Evolutionary conservation across 495 filamentous ascomycete genomes (phyloP).

Genomic region (Rusavskia elegans): DNA sequence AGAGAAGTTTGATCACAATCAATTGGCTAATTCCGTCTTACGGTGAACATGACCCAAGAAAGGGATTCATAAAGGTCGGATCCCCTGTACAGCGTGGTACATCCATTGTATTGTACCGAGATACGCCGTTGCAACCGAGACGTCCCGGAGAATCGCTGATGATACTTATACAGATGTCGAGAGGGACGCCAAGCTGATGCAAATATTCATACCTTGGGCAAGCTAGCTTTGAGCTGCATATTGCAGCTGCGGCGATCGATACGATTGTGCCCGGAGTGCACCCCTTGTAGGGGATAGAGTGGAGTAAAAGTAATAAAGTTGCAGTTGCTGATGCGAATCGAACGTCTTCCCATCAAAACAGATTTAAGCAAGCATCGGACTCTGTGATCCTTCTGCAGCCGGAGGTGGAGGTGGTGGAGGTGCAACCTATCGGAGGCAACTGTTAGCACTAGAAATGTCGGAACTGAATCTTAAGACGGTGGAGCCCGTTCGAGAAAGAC

Average conservation of each 20-base stretch:
- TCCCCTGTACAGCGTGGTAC: too few relatives aligned
- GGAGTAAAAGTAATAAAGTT: not conserved
- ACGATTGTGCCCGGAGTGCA: not conserved
- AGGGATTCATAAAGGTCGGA: too few relatives aligned
- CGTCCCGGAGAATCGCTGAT: not conserved
- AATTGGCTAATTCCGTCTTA: too few relatives aligned
- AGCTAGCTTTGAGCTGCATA: too few relatives aligned
- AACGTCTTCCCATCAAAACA: not conserved
- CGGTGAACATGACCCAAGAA: too few relatives aligned
- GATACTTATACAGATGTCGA: not conserved
- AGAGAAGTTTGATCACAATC: too few relatives aligned
- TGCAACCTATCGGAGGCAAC: slow-evolving; percentile 1
- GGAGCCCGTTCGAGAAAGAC: not conserved
- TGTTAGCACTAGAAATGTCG: not conserved
- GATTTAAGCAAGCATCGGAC: slow-evolving; percentile 12
- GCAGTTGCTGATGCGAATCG: not conserved
- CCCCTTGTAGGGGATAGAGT: not conserved
- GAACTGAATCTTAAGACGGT: too few relatives aligned
- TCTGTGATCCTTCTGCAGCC: slow-evolving; percentile 4
- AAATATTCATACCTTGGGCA: too few relatives aligned
- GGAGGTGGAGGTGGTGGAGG: slow-evolving; percentile 10
- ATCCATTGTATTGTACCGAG: too few relatives aligned
- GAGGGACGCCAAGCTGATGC: too few relatives aligned
- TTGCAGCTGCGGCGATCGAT: too few relatives aligned
- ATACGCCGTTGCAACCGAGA: too few relatives aligned